Evolutionary conservation across 1,284 basidiomycete species (phyloP).

Genomic region (Porodaedalea pini): DNA sequence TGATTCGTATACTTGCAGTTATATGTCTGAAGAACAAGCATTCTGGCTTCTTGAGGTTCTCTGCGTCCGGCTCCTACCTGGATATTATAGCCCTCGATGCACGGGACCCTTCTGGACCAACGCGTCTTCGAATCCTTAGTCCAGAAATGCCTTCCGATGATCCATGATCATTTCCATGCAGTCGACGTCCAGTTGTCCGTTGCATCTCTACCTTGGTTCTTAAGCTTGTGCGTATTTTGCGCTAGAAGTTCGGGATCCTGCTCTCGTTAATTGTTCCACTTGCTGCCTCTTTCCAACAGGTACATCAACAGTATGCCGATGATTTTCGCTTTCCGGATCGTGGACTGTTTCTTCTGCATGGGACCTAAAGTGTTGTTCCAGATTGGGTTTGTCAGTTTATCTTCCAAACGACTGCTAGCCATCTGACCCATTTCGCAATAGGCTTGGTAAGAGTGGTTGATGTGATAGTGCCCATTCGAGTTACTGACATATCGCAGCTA

Average conservation of each 20-base stretch:
- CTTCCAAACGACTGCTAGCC: slow-evolving; percentile 2
- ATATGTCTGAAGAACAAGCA: slow-evolving; percentile 98
- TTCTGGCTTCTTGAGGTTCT: slow-evolving; percentile 97
- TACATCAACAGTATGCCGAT: slow-evolving; percentile 99
- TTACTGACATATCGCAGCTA: slow-evolving; percentile 54
- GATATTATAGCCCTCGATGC: slow-evolving; percentile 99
- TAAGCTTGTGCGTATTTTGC: slow-evolving; percentile 68
- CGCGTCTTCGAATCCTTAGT: slow-evolving; percentile 98
- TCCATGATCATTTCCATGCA: slow-evolving; percentile 88
- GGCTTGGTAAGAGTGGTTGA: slow-evolving; percentile 22
- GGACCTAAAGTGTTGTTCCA: slow-evolving; percentile 98
- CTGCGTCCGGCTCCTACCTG: slow-evolving; percentile 91
- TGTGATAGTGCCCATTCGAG: neutral
- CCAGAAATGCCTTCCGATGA: slow-evolving; percentile 82
- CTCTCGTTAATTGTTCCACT: neutral
- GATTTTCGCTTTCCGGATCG: slow-evolving; percentile 97
- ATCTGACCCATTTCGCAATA: slow-evolving; percentile 4
- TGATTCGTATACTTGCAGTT: slow-evolving; percentile 48
- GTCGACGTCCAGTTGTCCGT: slow-evolving; percentile 98
- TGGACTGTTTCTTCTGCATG: slow-evolving; percentile 99
- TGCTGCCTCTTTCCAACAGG: slow-evolving; percentile 36
- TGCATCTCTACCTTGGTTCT: slow-evolving; percentile 97
- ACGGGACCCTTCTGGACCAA: slow-evolving; percentile 96
- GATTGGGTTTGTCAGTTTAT: slow-evolving; percentile 67
- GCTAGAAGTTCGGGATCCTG: neutral